Base-by-base conservation (phyloP, 1,139 yeast genomes). In the Lodderomyces oxycetoniae region DNA sequence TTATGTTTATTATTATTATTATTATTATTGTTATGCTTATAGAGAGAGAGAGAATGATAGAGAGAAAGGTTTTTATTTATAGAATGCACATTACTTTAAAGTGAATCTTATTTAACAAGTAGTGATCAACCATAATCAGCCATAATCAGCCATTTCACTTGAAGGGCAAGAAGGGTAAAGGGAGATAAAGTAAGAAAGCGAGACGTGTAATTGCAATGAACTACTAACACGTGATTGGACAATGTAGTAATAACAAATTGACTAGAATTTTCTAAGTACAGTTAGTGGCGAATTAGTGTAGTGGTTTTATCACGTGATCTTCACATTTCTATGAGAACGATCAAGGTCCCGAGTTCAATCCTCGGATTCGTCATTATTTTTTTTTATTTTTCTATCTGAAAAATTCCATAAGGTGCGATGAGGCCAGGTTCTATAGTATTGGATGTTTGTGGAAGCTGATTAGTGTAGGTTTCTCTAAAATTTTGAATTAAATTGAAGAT, bases 301-400 rank as follows among this genome's bases (percentile, higher is more conserved):
- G 26, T 24, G 26, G 26, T 24, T 19, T 24, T 24, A 24, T 24
- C 14, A 24, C 26, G 26, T 12, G 26, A 24, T 12, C 26, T 24
- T 24, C 26, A 24, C 26, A 24, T 7, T 10, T 19, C 10, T 19
- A 20, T n/a, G 26, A 24, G 14, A 12, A 24, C 26, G 26, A 14
- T 24, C 26, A 12, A 24, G 26, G 26, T 24, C 26, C 26, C 26
- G 26, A 24, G 26, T 24, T 24, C 26, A 24, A 24, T 24, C 26
- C 26, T 24, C 26, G 26, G 26, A 24, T 12, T 24, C 14, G 26
- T 24, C 26, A 24, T 19, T 10, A 19, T 19, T 19, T 19, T 19
- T 19, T 19, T 19, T 19, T 19, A 7, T 19, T 19, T 19, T 10
- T 19, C 22, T 19, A 7, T 19, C 10, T 19, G n/a, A n/a, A n/a